Evolutionary conservation across 192 early-diverging fungal species (phyloP), one percentile per base, ranked within the genome.

Genomic region (Backusella tarrabulga): DNA sequence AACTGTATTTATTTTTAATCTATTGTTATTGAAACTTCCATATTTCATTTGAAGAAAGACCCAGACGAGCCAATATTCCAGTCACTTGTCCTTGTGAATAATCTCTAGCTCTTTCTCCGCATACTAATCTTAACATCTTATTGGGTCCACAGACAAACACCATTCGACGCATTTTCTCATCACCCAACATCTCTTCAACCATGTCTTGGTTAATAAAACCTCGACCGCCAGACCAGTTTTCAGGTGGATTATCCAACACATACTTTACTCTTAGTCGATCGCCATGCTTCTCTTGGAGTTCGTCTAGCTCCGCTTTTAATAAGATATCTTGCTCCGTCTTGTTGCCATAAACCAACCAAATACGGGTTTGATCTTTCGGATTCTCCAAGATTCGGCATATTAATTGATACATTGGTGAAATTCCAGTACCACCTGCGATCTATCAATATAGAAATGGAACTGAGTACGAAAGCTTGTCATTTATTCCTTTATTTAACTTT

Each of bases 381-480:
- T 90, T 75, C 15, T 73, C 68, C 23, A 93, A 74, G 19, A 86
- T 83, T 3, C 78, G 82, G 26, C 85, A 80, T 5, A 90, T 88
- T 14, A 92, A 77, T 75, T 91, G 88, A 77, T 90, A 86, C 85
- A 94, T 88, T 40, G 92, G 92, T 4, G 93, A 88, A 23, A 93
- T 89, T n/a, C 93, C 93, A 2, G 93, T 92, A n/a, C 93, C 93
- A 79, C 93, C 93, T 52, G 92, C 92, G 71, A 94, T 85, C 88
- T 89, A 83, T 68, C 67, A 60, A 38, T 60, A 11, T 63, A 29
- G 26, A 21, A 6, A 63, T 9, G 29, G 9, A 63, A 12, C 12
- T 63, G 56, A 63, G 56, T 63, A 63, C 56, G 9, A 63, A 29
- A 29, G 23, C 23, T 50, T 70, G 68, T 70, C 40, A 70, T 26